Evolutionary conservation across 2,329 filamentous ascomycete genomes (phyloP).

Genomic region (Proliferodiscus dingleyae): DNA sequence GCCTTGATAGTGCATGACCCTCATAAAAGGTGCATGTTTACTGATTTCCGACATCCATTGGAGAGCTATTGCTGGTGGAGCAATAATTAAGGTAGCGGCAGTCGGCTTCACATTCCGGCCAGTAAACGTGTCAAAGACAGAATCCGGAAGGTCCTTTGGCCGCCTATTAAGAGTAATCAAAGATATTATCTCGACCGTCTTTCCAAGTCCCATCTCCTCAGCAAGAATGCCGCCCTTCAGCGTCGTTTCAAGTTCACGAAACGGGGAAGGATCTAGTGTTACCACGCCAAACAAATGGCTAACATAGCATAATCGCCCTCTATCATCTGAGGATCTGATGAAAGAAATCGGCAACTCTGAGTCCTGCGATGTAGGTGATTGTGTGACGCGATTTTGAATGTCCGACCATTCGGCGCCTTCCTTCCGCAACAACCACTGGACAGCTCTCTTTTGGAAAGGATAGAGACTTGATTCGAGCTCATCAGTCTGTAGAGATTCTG

Average conservation of each 20-base stretch:
- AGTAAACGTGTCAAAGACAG: conserved; percentile 36
- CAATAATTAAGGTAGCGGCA: conserved; percentile 57
- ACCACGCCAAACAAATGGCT: conserved; percentile 61
- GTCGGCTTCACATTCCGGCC: conserved; percentile 42
- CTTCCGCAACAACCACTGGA: conserved; percentile 64
- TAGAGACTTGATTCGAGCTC: conserved; percentile 51
- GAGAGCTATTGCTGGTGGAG: conserved; percentile 49
- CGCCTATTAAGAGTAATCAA: conserved; percentile 62
- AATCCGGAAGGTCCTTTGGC: conserved; percentile 3
- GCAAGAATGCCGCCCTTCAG: conserved; percentile 51
- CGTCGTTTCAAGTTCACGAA: conserved; percentile 37
- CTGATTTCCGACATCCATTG: conserved; percentile 60
- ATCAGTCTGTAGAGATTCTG: conserved; percentile 39
- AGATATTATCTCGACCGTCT: conserved; percentile 71
- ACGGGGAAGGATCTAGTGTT: conserved; percentile 43
- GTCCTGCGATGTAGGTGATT: neutral
- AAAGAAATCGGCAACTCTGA: conserved; percentile 39
- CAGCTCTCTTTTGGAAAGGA: conserved; percentile 66
- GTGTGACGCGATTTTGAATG: conserved; percentile 6
- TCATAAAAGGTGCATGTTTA: conserved; percentile 53
- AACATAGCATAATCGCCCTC: conserved; percentile 46
- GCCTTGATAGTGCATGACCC: conserved; percentile 53
- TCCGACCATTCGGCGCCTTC: conserved; percentile 54
- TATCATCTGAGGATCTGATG: conserved; percentile 37
- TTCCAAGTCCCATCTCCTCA: conserved; percentile 81